Percentiles rank a stretch among this genome's conserved stretches.
phyloP scores from a whole-genome alignment of 495 filamentous ascomycete genomes.

The Pyronema omphalodes region DNA sequence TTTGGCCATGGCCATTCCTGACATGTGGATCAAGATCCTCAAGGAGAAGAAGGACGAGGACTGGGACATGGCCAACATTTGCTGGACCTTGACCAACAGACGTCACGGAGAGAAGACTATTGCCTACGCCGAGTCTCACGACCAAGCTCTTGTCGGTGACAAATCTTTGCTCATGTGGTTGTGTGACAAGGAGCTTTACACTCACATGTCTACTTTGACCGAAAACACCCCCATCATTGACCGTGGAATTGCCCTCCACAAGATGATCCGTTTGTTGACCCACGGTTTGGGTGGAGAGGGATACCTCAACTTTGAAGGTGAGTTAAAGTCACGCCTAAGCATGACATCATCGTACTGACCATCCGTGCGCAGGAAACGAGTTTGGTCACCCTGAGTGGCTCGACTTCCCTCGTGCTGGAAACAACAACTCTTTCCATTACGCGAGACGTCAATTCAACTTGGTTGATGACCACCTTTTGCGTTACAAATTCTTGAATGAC shows the following conservation, averaged over 20 bases:
- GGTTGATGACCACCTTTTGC: conserved; percentile 63
- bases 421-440: conserved; percentile 93
- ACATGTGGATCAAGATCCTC: conserved; percentile 96
- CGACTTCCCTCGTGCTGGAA: conserved; percentile 88
- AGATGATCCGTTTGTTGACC: conserved; percentile 88
- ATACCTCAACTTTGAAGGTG: conserved; percentile 91
- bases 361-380: conserved; percentile 41
- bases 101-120: conserved; percentile 97
- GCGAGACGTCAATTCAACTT: conserved; percentile 89
- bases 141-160: conserved; percentile 95
- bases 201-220: conserved; percentile 78
- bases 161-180: conserved; percentile 96
- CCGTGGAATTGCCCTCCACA: conserved; percentile 80
- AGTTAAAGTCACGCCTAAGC: background rate
- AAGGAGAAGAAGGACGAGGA: conserved; percentile 85
- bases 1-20: conserved; percentile 92
- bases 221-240: conserved; percentile 79
- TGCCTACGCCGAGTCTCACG: conserved; percentile 90
- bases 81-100: conserved; percentile 75
- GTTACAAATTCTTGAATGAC: conserved; percentile 83
- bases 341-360: background rate
- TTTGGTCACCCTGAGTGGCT: conserved; percentile 99
- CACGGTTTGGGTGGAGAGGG: conserved; percentile 92
- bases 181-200: conserved; percentile 92
- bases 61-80: conserved; percentile 78